Percentiles rank a stretch among this genome's conserved stretches.
phyloP scores from a whole-genome alignment of 1,284 basidiomycete genomes.

The Marasmius oreades region DNA sequence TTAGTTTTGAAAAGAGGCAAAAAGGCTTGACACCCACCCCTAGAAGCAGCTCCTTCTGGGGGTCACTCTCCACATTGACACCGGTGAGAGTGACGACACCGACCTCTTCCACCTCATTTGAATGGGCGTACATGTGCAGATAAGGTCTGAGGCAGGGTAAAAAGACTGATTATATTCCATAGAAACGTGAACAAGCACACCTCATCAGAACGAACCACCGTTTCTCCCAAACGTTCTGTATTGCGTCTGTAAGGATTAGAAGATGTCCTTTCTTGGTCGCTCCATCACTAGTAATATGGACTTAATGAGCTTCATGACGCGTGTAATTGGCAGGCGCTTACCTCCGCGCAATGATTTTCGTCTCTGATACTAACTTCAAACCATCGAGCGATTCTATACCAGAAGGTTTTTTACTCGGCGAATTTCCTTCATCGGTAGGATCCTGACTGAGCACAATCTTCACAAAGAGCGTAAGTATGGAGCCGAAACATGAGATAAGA shows the following conservation, averaged over 20 bases:
- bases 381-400: conserved; percentile 43
- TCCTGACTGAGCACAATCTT: conserved; percentile 79
- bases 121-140: conserved; percentile 81
- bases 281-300: conserved; percentile 54
- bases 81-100: conserved; percentile 82
- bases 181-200: conserved; percentile 35
- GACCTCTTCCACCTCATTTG: conserved; percentile 80
- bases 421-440: conserved; percentile 51
- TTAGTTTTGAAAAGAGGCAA: conserved; percentile 2
- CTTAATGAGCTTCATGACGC: conserved; percentile 2
- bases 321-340: conserved; percentile 29
- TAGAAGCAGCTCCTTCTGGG: conserved; percentile 82
- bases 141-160: conserved; percentile 64
- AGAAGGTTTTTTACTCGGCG: conserved; percentile 37
- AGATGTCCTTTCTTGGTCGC: conserved; percentile 85
- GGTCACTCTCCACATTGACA: conserved; percentile 83
- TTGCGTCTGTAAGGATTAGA: conserved; percentile 76
- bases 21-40: conserved; percentile 55
- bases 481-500: neutral
- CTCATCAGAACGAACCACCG: conserved; percentile 88
- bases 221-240: conserved; percentile 77
- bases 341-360: conserved; percentile 71
- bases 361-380: conserved; percentile 67
- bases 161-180: neutral
- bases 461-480: conserved; percentile 12